These are phyloP conservation scores for Cupressus sempervirens DNA, from an alignment of 75 land plant genomes.

Conservation along the genomic window DNA sequence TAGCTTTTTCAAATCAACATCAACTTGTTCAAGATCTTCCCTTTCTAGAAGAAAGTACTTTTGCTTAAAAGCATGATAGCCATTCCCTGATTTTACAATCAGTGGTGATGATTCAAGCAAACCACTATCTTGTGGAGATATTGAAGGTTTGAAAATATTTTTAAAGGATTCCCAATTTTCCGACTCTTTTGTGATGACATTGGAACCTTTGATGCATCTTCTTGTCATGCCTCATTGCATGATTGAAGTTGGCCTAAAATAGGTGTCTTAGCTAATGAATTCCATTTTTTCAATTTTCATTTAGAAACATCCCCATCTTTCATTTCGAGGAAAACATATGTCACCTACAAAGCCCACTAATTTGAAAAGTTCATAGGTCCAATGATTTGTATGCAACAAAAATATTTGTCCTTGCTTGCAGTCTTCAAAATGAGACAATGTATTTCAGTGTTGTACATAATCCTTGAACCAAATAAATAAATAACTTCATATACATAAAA, in stretches of 20 bases:
- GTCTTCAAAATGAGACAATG: not conserved
- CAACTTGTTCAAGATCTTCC: no score
- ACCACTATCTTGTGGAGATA: slow-evolving; percentile 29
- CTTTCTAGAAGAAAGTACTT: no score
- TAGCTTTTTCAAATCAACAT: no score
- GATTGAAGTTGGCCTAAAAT: not conserved
- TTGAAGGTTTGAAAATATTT: not conserved
- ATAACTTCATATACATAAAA: not conserved
- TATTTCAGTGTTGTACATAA: not conserved
- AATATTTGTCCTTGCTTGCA: not conserved
- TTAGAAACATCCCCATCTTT: not conserved
- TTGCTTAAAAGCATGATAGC: no score
- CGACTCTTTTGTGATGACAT: slow-evolving; percentile 25
- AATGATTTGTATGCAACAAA: no score
- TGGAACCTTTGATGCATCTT: slow-evolving; percentile 14
- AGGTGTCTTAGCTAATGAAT: not conserved
- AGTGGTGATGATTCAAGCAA: slow-evolving; percentile 32
- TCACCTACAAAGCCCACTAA: not conserved
- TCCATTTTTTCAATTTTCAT: not conserved
- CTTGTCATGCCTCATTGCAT: not conserved
- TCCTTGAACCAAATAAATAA: not conserved
- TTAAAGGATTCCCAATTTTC: slow-evolving; percentile 18
- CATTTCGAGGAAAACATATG: not conserved
- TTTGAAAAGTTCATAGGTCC: not conserved
- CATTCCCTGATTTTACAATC: no score